Evolutionary conservation across 371 early-diverging fungal species (phyloP).

Genomic region (Dinochytrium kinnereticum): DNA sequence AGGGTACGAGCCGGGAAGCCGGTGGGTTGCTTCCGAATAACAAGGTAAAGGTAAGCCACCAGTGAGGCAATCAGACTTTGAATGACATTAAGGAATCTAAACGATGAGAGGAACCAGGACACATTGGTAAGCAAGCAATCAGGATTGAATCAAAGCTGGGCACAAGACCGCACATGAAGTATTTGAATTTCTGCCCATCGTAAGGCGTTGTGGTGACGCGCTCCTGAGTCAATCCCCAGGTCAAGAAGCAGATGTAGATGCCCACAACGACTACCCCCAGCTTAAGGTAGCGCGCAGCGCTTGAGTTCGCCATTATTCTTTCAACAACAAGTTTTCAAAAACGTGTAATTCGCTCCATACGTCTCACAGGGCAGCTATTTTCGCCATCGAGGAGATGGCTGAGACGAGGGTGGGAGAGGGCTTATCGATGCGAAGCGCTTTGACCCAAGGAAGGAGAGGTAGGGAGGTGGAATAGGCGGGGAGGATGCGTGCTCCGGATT

Average conservation of each 20-base stretch:
- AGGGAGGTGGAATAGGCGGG: too few relatives aligned
- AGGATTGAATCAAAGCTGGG: too few relatives aligned
- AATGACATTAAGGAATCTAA: slow-evolving; percentile 83
- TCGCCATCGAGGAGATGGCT: too few relatives aligned
- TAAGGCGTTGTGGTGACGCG: slow-evolving; percentile 87
- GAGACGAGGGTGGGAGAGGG: too few relatives aligned
- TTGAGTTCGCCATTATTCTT: not conserved
- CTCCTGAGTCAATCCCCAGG: slow-evolving; percentile 95
- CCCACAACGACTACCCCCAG: slow-evolving; percentile 75
- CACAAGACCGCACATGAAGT: slow-evolving; percentile 68
- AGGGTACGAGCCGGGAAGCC: slow-evolving; percentile 32
- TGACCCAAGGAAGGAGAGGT: not conserved
- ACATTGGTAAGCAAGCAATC: not conserved
- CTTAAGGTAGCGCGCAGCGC: slow-evolving; percentile 27
- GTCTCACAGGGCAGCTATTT: too few relatives aligned
- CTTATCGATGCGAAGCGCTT: not conserved
- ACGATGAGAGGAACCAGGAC: slow-evolving; percentile 43
- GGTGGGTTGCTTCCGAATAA: slow-evolving; percentile 53
- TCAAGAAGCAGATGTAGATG: slow-evolving; percentile 93
- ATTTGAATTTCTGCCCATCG: slow-evolving; percentile 68
- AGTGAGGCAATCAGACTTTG: slow-evolving; percentile 81
- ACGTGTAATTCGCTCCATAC: too few relatives aligned
- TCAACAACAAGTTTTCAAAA: not conserved
- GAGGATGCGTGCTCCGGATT: too few relatives aligned
- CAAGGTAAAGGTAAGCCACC: slow-evolving; percentile 77